Evolutionary conservation across 2,329 filamentous ascomycete species (phyloP).

Genomic region (Cladophialophora psammophila): DNA sequence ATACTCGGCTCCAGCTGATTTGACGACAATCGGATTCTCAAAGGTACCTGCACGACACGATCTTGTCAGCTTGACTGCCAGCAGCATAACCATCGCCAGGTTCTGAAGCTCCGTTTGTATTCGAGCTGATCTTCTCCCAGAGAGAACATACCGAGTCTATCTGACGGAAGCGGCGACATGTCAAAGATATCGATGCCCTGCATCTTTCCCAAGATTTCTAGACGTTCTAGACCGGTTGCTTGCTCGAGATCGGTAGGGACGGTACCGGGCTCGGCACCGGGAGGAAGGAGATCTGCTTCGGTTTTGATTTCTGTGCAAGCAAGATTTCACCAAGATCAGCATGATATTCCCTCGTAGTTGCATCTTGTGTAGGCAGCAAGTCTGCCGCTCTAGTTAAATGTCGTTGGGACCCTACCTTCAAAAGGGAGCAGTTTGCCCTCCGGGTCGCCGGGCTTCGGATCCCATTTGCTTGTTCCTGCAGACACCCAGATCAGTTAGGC

Average conservation of each 20-base stretch:
- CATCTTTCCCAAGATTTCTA: conserved; percentile 99
- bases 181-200: conserved; percentile 98
- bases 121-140: not conserved
- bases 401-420: conserved; percentile 48
- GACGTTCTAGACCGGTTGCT: conserved; percentile 94
- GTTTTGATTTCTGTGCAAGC: conserved; percentile 75
- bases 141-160: conserved; percentile 73
- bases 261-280: conserved; percentile 81
- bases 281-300: conserved; percentile 81
- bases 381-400: conserved; percentile 24
- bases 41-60: conserved; percentile 71
- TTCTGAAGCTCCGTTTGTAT: not conserved
- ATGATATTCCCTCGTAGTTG: conserved; percentile 14
- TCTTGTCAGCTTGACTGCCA: conserved; percentile 2
- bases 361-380: not conserved
- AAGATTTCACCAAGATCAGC: conserved; percentile 13
- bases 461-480: conserved; percentile 48
- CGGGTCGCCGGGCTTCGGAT: conserved; percentile 48
- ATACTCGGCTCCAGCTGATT: conserved; percentile 93
- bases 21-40: conserved; percentile 87
- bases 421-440: conserved; percentile 54
- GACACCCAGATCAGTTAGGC: conserved; percentile 17
- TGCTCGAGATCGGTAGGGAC: conserved; percentile 95
- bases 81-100: conserved; percentile 13
- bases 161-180: conserved; percentile 94